Evolutionary conservation across 2,329 filamentous ascomycete species (phyloP).

Genomic region (Colletotrichum sp.): DNA sequence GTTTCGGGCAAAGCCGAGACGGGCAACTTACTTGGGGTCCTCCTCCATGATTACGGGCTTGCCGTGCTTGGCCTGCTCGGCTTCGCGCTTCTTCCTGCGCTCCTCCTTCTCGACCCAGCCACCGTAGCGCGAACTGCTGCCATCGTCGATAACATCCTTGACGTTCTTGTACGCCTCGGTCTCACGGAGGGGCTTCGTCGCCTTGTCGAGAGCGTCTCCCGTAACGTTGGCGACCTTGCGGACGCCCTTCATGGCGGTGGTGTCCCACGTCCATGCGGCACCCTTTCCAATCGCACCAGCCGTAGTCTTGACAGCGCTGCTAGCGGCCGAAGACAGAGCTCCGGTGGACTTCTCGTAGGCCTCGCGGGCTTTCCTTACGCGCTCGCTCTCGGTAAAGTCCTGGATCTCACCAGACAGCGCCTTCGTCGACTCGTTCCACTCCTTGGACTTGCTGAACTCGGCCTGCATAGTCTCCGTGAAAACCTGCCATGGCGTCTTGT

Average conservation of each 20-base stretch:
- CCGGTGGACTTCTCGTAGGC: conserved; percentile 89
- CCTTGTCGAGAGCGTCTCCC: conserved; percentile 87
- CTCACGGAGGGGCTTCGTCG: conserved; percentile 90
- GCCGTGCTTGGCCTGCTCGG: conserved; percentile 62
- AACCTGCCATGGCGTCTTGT: conserved; percentile 98
- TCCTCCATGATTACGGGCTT: conserved; percentile 72
- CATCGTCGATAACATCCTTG: conserved; percentile 96
- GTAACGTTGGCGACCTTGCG: conserved; percentile 86
- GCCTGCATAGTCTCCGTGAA: conserved; percentile 95
- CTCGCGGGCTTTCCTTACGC: conserved; percentile 82
- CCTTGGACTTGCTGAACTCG: conserved; percentile 96
- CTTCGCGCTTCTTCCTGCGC: conserved; percentile 77
- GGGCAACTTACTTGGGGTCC: conserved; percentile 78
- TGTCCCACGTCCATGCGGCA: conserved; percentile 97
- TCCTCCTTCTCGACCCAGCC: conserved; percentile 98
- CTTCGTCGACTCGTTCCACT: conserved; percentile 99
- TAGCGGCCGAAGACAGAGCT: conserved; percentile 79
- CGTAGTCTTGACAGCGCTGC: conserved; percentile 82
- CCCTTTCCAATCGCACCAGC: conserved; percentile 88
- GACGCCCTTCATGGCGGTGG: conserved; percentile 88
- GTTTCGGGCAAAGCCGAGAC: background rate
- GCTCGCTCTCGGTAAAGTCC: conserved; percentile 92
- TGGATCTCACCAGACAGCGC: conserved; percentile 87
- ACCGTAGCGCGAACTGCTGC: conserved; percentile 93
- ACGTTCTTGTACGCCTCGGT: conserved; percentile 95